A percentile compares a stretch with the other conserved stretches of the same genome.
phyloP scores from a whole-genome alignment of 1,284 basidiomycete species.

The Lignosus rhinocerotis region DNA sequence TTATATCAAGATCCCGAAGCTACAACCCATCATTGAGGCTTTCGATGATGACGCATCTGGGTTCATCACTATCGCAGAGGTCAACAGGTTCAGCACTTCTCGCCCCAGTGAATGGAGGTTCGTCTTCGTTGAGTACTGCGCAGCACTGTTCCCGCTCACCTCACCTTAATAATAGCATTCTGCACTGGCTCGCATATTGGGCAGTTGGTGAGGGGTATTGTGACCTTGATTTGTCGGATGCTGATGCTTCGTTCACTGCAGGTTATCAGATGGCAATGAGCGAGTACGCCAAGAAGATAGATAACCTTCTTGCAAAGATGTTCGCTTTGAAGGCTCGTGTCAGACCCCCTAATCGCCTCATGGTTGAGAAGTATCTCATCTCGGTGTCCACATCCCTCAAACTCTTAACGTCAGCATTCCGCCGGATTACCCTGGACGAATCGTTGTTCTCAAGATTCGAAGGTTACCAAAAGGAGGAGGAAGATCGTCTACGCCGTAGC shows the following conservation, averaged over 20 bases:
- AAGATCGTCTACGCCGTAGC: slow-evolving; percentile 26
- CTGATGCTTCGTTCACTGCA: neutral
- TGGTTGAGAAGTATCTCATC: slow-evolving; percentile 26
- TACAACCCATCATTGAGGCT: slow-evolving; percentile 47
- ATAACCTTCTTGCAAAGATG: slow-evolving; percentile 26
- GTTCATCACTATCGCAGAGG: slow-evolving; percentile 45
- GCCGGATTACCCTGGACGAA: neutral
- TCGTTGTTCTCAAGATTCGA: slow-evolving; percentile 17
- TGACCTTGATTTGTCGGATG: neutral
- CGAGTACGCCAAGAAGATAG: slow-evolving; percentile 21
- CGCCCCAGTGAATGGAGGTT: slow-evolving; percentile 19
- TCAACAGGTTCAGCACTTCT: slow-evolving; percentile 14
- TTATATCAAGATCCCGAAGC: slow-evolving; percentile 41
- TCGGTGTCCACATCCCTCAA: slow-evolving; percentile 9
- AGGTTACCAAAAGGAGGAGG: slow-evolving; percentile 22
- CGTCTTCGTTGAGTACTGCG: neutral
- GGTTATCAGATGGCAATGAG: slow-evolving; percentile 4
- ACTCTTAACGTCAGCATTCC: slow-evolving; percentile 1
- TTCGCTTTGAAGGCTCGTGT: slow-evolving; percentile 17
- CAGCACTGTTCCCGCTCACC: neutral
- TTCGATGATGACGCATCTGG: slow-evolving; percentile 53
- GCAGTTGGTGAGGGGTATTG: slow-evolving; percentile 36
- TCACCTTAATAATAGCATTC: neutral
- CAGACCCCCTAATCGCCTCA: neutral
- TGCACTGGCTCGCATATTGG: slow-evolving; percentile 45